Conservation (phyloP, 2,329 filamentous ascomycete genomes). For the Sporothrix curviconia region DNA sequence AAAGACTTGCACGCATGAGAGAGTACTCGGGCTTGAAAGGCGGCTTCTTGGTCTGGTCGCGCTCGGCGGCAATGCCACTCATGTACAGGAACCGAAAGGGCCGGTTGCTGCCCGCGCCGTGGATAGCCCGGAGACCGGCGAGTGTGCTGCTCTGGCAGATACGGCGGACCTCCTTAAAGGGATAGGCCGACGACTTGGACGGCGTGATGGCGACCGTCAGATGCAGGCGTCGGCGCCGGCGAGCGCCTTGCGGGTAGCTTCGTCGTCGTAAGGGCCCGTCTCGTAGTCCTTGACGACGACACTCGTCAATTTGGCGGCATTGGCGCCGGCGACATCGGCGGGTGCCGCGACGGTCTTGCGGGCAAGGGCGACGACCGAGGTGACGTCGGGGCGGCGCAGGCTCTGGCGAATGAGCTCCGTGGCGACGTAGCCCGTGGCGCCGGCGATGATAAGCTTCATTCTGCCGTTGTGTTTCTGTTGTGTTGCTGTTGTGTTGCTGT, state of each 20-base stretch:
- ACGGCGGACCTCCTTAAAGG: constrained; percentile 32
- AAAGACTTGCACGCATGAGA: constrained; percentile 39
- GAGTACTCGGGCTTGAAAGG: constrained; percentile 34
- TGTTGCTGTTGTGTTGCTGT: too few species aligned
- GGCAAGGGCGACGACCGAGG: constrained; percentile 35
- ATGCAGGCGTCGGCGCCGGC: constrained; percentile 37
- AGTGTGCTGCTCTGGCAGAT: constrained; percentile 36
- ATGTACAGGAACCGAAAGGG: constrained; percentile 44
- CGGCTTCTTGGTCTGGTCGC: constrained; percentile 40
- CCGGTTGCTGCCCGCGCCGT: constrained; percentile 17
- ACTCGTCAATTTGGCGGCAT: constrained; percentile 33
- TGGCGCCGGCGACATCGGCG: constrained; percentile 16
- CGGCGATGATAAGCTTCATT: constrained; percentile 40
- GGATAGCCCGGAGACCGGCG: constrained; percentile 20
- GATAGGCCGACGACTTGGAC: constrained; percentile 24
- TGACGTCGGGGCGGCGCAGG: constrained; percentile 30
- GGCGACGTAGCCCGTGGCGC: constrained; percentile 37
- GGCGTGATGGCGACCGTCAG: constrained; percentile 40
- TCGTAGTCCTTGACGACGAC: constrained; percentile 35
- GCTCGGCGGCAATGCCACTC: constrained; percentile 38
- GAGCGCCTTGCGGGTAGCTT: constrained; percentile 33
- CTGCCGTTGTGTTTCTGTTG: too few species aligned
- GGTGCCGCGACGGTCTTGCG: constrained; percentile 31
- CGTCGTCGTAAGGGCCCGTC: constrained; percentile 31
- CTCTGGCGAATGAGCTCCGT: constrained; percentile 39